Evolutionary conservation across 257 asterid species (phyloP).

Genomic region (Gardenia jasminoides): DNA sequence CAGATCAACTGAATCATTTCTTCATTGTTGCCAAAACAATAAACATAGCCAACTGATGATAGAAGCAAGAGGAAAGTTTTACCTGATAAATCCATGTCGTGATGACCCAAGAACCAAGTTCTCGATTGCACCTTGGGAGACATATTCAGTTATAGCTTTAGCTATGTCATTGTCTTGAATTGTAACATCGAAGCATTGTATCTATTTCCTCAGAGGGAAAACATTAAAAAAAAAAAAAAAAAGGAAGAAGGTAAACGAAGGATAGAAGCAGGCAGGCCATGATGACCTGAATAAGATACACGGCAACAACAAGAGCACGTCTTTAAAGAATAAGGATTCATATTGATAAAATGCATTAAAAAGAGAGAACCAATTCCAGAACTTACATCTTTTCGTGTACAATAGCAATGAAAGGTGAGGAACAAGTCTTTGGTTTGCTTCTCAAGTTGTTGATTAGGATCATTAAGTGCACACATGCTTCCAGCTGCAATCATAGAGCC

Average conservation of each 20-base stretch:
- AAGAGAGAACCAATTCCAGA: background rate
- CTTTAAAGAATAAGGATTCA: background rate
- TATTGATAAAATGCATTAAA: background rate
- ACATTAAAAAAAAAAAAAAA: too few species aligned
- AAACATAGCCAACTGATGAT: background rate
- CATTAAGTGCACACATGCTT: constrained; percentile 25
- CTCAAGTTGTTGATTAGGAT: constrained; percentile 36
- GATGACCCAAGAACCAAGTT: constrained; percentile 81
- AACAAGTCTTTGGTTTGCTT: constrained; percentile 57
- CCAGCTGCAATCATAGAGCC: constrained; percentile 41
- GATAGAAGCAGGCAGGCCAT: background rate
- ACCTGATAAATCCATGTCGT: constrained; percentile 75
- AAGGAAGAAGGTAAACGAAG: background rate
- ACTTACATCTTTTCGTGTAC: constrained; percentile 78
- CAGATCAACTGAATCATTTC: background rate
- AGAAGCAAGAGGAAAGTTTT: background rate
- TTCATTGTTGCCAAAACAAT: background rate
- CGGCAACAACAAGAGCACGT: background rate
- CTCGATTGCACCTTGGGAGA: constrained; percentile 64
- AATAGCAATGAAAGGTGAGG: constrained; percentile 72
- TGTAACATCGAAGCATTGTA: constrained; percentile 62
- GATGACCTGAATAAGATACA: background rate
- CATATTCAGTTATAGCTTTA: constrained; percentile 68
- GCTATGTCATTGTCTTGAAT: constrained; percentile 62
- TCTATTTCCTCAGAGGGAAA: constrained; percentile 29